Conservation (phyloP, 2,329 filamentous ascomycete species). For the Ceratocystis huliohia region DNA sequence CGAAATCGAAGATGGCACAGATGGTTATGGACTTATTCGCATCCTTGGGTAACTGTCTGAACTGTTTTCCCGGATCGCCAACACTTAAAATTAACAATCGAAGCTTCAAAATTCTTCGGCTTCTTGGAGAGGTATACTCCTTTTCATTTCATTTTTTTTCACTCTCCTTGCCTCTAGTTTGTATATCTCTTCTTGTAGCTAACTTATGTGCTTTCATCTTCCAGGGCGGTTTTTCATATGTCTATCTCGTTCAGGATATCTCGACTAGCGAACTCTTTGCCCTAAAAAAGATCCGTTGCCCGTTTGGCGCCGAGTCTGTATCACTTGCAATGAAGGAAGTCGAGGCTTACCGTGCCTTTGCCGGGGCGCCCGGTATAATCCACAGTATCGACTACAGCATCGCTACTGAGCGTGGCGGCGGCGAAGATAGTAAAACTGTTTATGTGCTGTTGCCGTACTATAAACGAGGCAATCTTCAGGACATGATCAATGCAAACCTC, state of each 20-base stretch:
- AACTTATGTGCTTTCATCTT: background rate
- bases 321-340: slow-evolving; percentile 92
- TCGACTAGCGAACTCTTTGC: slow-evolving; percentile 73
- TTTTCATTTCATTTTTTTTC: slow-evolving; percentile 10
- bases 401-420: slow-evolving; percentile 54
- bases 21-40: slow-evolving; percentile 81
- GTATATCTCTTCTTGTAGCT: slow-evolving; percentile 1
- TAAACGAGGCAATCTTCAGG: slow-evolving; percentile 84
- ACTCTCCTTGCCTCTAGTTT: background rate
- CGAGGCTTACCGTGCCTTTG: slow-evolving; percentile 87
- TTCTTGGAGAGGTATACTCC: slow-evolving; percentile 67
- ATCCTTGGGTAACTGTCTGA: slow-evolving; percentile 87
- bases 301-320: slow-evolving; percentile 92
- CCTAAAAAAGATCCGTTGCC: slow-evolving; percentile 97
- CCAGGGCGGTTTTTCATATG: slow-evolving; percentile 93
- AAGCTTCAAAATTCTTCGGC: slow-evolving; percentile 87
- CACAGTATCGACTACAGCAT: slow-evolving; percentile 72
- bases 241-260: slow-evolving; percentile 94
- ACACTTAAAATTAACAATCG: slow-evolving; percentile 90
- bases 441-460: slow-evolving; percentile 97
- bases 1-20: slow-evolving; percentile 50
- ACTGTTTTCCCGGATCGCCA: slow-evolving; percentile 88
- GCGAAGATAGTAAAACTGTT: slow-evolving; percentile 66
- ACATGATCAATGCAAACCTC: slow-evolving; percentile 95
- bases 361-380: slow-evolving; percentile 73